Conservation (phyloP, 768 basidiomycete species). For the Lyophyllum decastes region DNA sequence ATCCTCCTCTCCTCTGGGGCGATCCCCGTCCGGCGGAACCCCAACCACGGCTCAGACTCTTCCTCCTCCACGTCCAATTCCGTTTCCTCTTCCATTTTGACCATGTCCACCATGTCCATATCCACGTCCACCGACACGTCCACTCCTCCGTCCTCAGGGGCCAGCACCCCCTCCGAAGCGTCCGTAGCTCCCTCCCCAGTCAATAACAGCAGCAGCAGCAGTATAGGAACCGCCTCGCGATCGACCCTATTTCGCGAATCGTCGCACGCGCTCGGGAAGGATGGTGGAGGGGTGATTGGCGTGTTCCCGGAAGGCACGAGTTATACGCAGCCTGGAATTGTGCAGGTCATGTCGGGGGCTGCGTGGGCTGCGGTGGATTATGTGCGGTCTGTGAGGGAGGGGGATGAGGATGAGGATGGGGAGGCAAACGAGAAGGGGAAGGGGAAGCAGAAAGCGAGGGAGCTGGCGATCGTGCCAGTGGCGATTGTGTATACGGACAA, state of each 20-base stretch:
- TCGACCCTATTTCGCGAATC: conserved; percentile 59
- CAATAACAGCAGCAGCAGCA: too few species aligned
- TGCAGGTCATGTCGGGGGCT: conserved; percentile 59
- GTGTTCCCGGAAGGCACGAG: conserved; percentile 70
- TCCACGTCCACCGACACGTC: too few species aligned
- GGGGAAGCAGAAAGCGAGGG: conserved; percentile 17
- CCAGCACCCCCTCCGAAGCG: too few species aligned
- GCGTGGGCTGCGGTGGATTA: conserved; percentile 77
- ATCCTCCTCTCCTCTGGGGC: conserved; percentile 65
- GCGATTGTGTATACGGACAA: conserved; percentile 74
- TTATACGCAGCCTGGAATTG: conserved; percentile 47
- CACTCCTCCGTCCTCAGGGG: too few species aligned
- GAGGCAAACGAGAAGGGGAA: conserved; percentile 15
- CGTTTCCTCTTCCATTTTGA: too few species aligned
- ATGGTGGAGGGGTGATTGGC: conserved; percentile 61
- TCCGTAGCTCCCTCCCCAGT: too few species aligned
- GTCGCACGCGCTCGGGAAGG: conserved; percentile 50
- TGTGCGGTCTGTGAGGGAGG: conserved; percentile 33
- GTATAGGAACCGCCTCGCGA: too few species aligned
- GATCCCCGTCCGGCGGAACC: conserved; percentile 71
- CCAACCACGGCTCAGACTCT: too few species aligned
- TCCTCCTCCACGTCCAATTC: too few species aligned
- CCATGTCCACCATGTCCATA: too few species aligned
- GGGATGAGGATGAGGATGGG: too few species aligned
- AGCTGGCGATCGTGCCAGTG: conserved; percentile 59